Evolutionary conservation across 169 alveolate genomes (phyloP).

Genomic region (Plasmodium cynomolgi): DNA sequence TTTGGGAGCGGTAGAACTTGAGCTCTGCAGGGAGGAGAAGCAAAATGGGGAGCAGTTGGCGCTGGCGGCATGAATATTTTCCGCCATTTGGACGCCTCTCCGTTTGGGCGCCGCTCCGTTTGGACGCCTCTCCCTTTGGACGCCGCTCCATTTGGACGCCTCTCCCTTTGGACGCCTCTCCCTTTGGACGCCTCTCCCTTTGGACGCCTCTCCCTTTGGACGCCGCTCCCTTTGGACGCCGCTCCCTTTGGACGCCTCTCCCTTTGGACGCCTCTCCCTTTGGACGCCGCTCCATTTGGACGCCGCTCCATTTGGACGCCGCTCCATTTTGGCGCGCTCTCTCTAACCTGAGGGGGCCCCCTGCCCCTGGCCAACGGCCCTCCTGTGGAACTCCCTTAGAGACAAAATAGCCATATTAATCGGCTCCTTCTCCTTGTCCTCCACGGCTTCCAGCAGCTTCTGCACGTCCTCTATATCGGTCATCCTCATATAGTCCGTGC

Average conservation of each 20-base stretch:
- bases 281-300: background rate
- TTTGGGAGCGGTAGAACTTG: constrained; percentile 2
- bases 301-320: background rate
- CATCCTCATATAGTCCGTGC: constrained; percentile 58
- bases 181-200: background rate
- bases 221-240: background rate
- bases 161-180: no score
- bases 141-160: no score
- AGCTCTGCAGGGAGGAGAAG: constrained; percentile 7
- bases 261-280: no score
- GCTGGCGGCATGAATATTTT: background rate
- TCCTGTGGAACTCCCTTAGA: constrained; percentile 20
- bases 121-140: no score
- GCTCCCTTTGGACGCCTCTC: no score
- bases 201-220: background rate
- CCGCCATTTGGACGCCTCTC: background rate
- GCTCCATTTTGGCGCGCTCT: background rate
- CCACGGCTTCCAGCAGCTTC: background rate
- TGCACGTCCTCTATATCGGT: constrained; percentile 44
- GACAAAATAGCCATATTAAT: constrained; percentile 16
- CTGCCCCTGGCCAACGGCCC: background rate
- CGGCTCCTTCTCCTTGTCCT: constrained; percentile 18
- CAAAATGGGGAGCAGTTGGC: background rate
- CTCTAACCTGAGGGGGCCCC: background rate
- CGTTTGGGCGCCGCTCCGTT: no score